Base-by-base conservation (phyloP, 768 basidiomycete species). In the Aureoboletus auriporus region DNA sequence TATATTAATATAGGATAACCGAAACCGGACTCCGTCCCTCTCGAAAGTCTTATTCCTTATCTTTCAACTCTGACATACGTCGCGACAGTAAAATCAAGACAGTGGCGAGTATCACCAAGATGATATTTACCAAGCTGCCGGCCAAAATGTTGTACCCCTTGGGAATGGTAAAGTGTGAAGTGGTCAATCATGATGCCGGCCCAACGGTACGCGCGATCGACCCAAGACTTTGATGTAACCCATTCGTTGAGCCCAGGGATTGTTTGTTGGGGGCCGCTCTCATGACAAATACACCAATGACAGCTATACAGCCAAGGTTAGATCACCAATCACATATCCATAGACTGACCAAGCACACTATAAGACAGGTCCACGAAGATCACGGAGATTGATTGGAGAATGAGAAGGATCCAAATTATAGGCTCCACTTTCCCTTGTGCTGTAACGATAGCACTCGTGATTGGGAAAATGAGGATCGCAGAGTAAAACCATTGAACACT, bases 161-260 rank as follows among this genome's bases (percentile, higher is more conserved):
- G 0, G 78, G 79, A 28, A 72, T 54, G 1, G 80, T 76, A 46
- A 79, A 80, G 23, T 77, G 54, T 0, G 78, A 78, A 1, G 78
- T 76, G 2, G 72, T 63, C 20, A 72, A 29, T n/a, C n/a, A n/a
- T n/a, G n/a, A n/a, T 1, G 69, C 72, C 0, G 80, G 79, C 2
- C 76, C 78, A 23, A 79, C 65, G 1, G 75, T 76, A 36, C 76
- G 71, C 0, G 72, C 70, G 9, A 73, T 60, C 2, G 75, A 72
- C 3, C 69, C 70, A 1, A 69, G 63, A 12, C 72, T 77, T 30
- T 82, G 79, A 3, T 74, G 69, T 16, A 83, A 65, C 3, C 81
- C 80, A 47, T 83, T 80, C 2, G 75, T 76, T 4, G 79, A 75
- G 7, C 82, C 82, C 4, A 83, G 69, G 0, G 78, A 75, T 16